Evolutionary conservation across 108 stramenopile genomes (phyloP), one percentile per base, ranked within the genome.

Genomic region (Skeletonema costatum): DNA sequence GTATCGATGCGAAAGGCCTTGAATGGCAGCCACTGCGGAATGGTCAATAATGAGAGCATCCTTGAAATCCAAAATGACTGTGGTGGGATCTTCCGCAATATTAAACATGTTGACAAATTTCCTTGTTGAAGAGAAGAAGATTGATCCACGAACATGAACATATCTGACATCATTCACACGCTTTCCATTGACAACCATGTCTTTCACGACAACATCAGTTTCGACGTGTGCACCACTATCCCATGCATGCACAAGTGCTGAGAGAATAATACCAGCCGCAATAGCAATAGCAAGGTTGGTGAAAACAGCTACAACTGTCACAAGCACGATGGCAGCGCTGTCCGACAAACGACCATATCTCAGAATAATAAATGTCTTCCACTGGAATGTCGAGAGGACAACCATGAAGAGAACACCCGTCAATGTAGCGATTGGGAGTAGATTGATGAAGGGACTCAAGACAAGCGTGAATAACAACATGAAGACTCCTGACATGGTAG

Each of bases 381-480:
- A 88, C 64, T 85, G 78, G 63, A 88, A 86, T 56, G 87, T 88
- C 21, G 82, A 86, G 32, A 86, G 66, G 6, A 86, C 85, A 12
- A 88, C 85, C 46, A 86, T 84, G 70, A 88, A 88, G 14, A 88
- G 50, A 44, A 88, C 87, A 29, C 87, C 87, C 25, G 87, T 84
- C 76, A 88, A 77, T 1, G 85, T 84, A 4, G 81, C 64, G 30
- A 88, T 70, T 38, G 87, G 87, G 1, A 88, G 41, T 36, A 86
- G 56, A 17, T 83, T 70, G 73, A 87, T 87, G 36, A 87, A 83
- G 8, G 73, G 64, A 51, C 71, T 69, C 51, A 85, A 60, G 7
- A 66, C 75, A 12, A 87, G 69, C 1, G 80, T 73, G 38, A 87
- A 85, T 16, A 87, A 50, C 59, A 87, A 58, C 87, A 87, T 87